Evolutionary conservation across 805 yeast species (phyloP).

Genomic region (Saturnispora ahearnii): DNA sequence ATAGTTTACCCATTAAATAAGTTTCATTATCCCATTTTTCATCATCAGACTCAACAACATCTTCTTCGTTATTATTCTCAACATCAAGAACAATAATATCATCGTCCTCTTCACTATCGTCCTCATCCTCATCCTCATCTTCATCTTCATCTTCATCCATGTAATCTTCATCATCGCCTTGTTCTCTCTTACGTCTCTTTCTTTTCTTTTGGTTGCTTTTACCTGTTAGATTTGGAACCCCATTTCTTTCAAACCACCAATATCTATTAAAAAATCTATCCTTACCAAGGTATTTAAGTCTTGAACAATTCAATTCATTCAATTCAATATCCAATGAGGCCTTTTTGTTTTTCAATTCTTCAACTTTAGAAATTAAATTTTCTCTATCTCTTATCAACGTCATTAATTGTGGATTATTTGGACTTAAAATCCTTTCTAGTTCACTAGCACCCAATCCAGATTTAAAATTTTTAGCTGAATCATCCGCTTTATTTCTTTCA

Average conservation of each 20-base stretch:
- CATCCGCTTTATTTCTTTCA: constrained; percentile 12
- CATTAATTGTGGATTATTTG: constrained; percentile 35
- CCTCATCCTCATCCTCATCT: constrained; percentile 20
- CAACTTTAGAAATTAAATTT: constrained; percentile 32
- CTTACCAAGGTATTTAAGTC: constrained; percentile 67
- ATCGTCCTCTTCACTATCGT: constrained; percentile 31
- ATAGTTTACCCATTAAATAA: constrained; percentile 72
- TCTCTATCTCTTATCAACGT: constrained; percentile 38
- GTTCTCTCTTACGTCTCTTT: constrained; percentile 28
- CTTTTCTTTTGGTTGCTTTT: constrained; percentile 11
- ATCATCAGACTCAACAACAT: constrained; percentile 33
- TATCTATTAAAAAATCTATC: constrained; percentile 81
- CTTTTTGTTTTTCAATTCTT: constrained; percentile 40
- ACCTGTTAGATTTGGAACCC: constrained; percentile 44
- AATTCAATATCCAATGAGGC: constrained; percentile 51
- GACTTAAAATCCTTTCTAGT: constrained; percentile 32
- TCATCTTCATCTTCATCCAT: constrained; percentile 34
- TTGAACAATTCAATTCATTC: constrained; percentile 64
- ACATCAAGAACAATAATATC: constrained; percentile 20
- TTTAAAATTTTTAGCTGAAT: constrained; percentile 13
- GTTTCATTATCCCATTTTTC: constrained; percentile 43
- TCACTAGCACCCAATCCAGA: constrained; percentile 24
- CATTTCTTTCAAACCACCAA: constrained; percentile 93
- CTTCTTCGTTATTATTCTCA: constrained; percentile 19
- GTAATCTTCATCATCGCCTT: constrained; percentile 30